These are phyloP conservation scores for Casuarina cunninghamiana DNA, from an alignment of 306 rosid genomes.

Conservation along the genomic window DNA sequence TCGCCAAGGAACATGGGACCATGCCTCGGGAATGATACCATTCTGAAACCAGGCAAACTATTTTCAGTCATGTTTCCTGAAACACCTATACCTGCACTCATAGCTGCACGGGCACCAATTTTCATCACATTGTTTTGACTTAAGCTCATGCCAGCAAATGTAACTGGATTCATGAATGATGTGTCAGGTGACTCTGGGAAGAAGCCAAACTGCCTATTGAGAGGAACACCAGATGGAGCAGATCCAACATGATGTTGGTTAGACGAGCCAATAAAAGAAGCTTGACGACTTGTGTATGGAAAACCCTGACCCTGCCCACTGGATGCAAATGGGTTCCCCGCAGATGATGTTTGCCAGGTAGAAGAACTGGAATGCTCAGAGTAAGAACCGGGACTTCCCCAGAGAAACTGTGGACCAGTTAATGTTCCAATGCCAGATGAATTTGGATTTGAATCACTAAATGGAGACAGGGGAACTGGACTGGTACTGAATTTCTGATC, in stretches of 20 bases:
- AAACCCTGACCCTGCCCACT: slow-evolving; percentile 74
- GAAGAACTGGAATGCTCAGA: slow-evolving; percentile 59
- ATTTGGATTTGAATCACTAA: slow-evolving; percentile 55
- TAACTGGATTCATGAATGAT: slow-evolving; percentile 55
- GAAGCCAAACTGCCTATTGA: slow-evolving; percentile 72
- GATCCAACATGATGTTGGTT: slow-evolving; percentile 81
- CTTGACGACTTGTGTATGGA: slow-evolving; percentile 46
- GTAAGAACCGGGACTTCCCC: slow-evolving; percentile 89
- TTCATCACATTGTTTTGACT: slow-evolving; percentile 59
- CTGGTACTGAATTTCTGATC: slow-evolving; percentile 63
- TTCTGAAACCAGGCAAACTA: slow-evolving; percentile 66
- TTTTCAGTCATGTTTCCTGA: slow-evolving; percentile 65
- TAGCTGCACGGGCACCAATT: slow-evolving; percentile 50
- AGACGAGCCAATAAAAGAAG: slow-evolving; percentile 62
- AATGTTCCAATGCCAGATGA: slow-evolving; percentile 73
- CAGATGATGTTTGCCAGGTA: slow-evolving; percentile 69
- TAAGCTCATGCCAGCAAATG: slow-evolving; percentile 47
- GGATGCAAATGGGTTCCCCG: slow-evolving; percentile 62
- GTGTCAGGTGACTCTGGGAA: slow-evolving; percentile 82
- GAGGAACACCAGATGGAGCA: slow-evolving; percentile 86
- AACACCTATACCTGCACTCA: slow-evolving; percentile 58
- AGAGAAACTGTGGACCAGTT: slow-evolving; percentile 91
- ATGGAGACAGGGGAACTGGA: slow-evolving; percentile 61
- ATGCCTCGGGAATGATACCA: slow-evolving; percentile 77
- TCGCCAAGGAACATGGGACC: slow-evolving; percentile 67